Base-by-base conservation (phyloP, 176 grass and related monocot species). In the Ananas comosus region DNA sequence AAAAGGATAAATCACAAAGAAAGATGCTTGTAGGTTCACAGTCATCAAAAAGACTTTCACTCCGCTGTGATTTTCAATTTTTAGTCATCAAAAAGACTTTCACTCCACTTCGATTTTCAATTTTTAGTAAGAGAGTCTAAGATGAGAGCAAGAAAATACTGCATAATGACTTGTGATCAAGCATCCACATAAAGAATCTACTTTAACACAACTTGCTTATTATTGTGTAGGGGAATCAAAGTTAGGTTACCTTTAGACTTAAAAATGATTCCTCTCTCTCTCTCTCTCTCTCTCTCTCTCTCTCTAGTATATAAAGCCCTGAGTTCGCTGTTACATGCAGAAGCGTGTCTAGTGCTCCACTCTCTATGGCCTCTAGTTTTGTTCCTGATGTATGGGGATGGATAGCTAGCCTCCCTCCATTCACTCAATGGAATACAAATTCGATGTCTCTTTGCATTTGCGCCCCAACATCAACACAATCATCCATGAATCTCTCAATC, bases 391-490 rank as follows among this genome's bases (percentile, higher is more conserved):
- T 74, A 67, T 92, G 82, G 78, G 69, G 69, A 28, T 99, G 94
- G 94, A 90, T 99, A 68, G 78, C 28, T 51, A 85, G 25, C 63
- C 87, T 93, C 42, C 87, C 94, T 18, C 84, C 80, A 33, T 86
- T 93, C 77, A 71, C 80, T 81, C 89, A 88, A 18, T 99, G 94
- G 94, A 82, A 71, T 67, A 78, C 80, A 83, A 82, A 19, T 13
- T 24, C 74, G 48, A 83, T 84, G 79, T 93, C 82, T 76, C 77
- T 93, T 63, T 80, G 84, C 80, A 88, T 99, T 47, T 93, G 94
- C 56, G 52, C 77, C 21, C 69, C 80, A n/a, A 69, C 76, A 19
- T 79, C 83, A 4, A n/a, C 64, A 29, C 77, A 74, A 5, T 29
- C 94, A 33, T 72, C 87, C 2, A 78, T 93, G 78, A 90, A 79